These are phyloP conservation scores for Aureobasidium sp. DNA, from an alignment of 2,329 filamentous ascomycete genomes.

Conservation along the genomic window DNA sequence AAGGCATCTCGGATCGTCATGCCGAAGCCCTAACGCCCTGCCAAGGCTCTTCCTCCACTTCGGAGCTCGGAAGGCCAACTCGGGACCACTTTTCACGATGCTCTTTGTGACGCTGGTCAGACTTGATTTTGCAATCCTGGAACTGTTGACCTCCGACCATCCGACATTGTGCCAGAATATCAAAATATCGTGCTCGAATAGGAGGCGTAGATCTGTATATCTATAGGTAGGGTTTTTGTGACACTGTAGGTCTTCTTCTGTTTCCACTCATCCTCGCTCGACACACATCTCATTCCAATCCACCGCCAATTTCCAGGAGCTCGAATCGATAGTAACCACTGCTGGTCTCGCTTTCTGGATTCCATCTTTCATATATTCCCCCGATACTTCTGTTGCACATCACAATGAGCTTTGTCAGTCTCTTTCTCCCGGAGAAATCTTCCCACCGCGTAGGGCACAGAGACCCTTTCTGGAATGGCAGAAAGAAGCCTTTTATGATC, in stretches of 20 bases:
- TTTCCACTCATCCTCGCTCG: neutral
- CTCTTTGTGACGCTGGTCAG: conserved; percentile 7
- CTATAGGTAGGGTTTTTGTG: neutral
- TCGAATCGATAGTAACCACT: neutral
- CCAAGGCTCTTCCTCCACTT: neutral
- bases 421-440: conserved; percentile 8
- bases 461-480: conserved; percentile 24
- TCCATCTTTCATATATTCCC: neutral
- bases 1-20: neutral
- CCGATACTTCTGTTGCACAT: neutral
- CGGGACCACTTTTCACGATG: neutral
- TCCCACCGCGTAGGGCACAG: conserved; percentile 2
- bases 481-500: conserved; percentile 25
- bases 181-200: neutral
- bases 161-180: conserved; percentile 3
- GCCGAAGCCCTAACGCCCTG: conserved; percentile 15
- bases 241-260: conserved; percentile 1
- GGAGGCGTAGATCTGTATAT: conserved; percentile 1
- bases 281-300: neutral
- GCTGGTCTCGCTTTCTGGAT: neutral
- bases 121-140: conserved; percentile 10
- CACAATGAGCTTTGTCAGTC: conserved; percentile 3
- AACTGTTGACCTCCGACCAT: conserved; percentile 4
- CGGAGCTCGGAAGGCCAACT: neutral
- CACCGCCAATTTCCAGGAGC: no score